Conservation (phyloP, 2,329 filamentous ascomycete genomes). For the Penicillium fuscoglaucum region DNA sequence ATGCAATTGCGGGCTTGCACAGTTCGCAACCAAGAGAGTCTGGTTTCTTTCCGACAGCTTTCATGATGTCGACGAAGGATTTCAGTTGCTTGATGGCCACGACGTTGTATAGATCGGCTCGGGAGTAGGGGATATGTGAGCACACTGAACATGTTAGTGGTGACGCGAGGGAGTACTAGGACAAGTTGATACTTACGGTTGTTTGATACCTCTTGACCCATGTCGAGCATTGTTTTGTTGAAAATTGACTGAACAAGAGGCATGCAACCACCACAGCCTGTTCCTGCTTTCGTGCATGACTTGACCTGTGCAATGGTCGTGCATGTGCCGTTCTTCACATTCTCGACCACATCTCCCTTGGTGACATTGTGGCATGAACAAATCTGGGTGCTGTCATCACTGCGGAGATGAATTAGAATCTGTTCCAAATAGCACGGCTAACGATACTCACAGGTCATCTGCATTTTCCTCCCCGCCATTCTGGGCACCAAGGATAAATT, state of each 20-base stretch:
- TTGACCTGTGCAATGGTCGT: constrained; percentile 82
- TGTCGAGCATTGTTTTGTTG: constrained; percentile 79
- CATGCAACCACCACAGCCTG: constrained; percentile 87
- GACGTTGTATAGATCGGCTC: constrained; percentile 88
- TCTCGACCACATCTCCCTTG: constrained; percentile 73
- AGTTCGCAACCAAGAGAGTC: constrained; percentile 78
- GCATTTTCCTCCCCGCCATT: constrained; percentile 72
- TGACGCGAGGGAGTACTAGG: neutral
- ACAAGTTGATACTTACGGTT: constrained; percentile 47
- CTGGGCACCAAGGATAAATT: constrained; percentile 78
- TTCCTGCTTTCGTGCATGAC: constrained; percentile 86
- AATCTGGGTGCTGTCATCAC: constrained; percentile 79
- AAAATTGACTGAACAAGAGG: constrained; percentile 86
- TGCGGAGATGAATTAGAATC: constrained; percentile 27
- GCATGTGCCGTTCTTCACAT: constrained; percentile 75
- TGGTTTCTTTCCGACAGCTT: constrained; percentile 68
- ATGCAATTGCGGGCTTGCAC: constrained; percentile 80
- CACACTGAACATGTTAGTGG: constrained; percentile 56
- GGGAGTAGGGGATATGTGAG: constrained; percentile 78
- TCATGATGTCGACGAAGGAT: constrained; percentile 75
- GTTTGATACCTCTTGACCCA: constrained; percentile 86
- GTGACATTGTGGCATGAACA: constrained; percentile 93
- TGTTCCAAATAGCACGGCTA: neutral
- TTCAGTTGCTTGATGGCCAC: constrained; percentile 76
- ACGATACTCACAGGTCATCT: constrained; percentile 63